Base-by-base conservation (phyloP, 2,329 filamentous ascomycete species). In the Penicillium sp. region DNA sequence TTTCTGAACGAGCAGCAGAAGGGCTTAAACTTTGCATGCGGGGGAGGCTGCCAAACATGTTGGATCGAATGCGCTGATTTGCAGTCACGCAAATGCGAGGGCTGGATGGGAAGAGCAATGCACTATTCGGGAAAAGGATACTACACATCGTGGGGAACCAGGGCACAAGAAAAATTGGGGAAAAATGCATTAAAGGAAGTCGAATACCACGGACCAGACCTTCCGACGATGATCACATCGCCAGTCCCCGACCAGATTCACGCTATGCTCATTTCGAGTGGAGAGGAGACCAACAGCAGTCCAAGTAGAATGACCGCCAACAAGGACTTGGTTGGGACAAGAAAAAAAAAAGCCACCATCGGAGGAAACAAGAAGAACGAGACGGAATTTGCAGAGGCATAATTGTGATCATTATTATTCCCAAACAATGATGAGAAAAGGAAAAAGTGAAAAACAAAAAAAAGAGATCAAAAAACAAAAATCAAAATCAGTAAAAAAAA, bases 11-110 rank as follows among this genome's bases (percentile, higher is more conserved):
- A 43, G 40, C 32, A 25, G 40, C 26, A 18, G 26, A 44, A 35
- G 27, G 41, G 35, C 48, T 51, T 47, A 56, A 53, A 59, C 53
- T 57, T 58, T 56, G 24, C 47, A 55, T 60, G 58, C 56, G 58
- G 58, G 56, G 58, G 51, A 59, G 49, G 48, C 55, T 57, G 56
- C 55, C 55, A 54, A 56, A 54, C 49, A 56, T 57, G 53, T 52
- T 49, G 55, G 46, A 55, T 51, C 47, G 36, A 45, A 52, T 35
- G 45, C 50, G 47, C 48, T 59, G 55, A 58, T 58, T 56, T 58
- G 56, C 55, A 57, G 52, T 57, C 50, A 53, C 11, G 29, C 29
- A 11, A 32, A 32, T 32, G 29, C 29, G 29, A 32, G 29, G 29
- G 29, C 29, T 32, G 29, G 29, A 4, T 44, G 47, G 29, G 8